A percentile compares a stretch with the other conserved stretches of the same genome.
Evolutionary conservation across 2,329 filamentous ascomycete genomes (phyloP).

Genomic region (Dactylonectria macrodidyma): DNA sequence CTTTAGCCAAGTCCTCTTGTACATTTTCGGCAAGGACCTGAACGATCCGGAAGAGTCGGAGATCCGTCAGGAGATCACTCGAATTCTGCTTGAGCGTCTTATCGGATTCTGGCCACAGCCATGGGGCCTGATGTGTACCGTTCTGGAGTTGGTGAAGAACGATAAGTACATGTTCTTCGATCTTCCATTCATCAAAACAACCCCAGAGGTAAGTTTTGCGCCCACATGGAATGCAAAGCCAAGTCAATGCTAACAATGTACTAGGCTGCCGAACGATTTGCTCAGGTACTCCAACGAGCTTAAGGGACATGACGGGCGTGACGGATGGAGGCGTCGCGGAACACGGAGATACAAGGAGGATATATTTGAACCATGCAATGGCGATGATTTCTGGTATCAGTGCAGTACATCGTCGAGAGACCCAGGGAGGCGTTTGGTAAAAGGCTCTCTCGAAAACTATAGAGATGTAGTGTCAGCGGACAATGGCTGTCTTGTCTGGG

Average conservation of each 20-base stretch:
- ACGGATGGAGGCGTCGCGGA: conserved; percentile 13
- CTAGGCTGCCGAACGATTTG: conserved; percentile 56
- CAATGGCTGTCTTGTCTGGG: conserved; percentile 45
- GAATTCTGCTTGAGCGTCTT: conserved; percentile 89
- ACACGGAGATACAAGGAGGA: conserved; percentile 19
- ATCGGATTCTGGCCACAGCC: conserved; percentile 93
- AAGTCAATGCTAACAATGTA: conserved; percentile 25
- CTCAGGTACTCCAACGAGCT: conserved; percentile 52
- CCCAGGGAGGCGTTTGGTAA: conserved; percentile 43
- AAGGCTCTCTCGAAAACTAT: conserved; percentile 46
- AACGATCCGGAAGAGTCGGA: conserved; percentile 82
- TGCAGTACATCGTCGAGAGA: conserved; percentile 41
- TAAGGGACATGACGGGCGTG: conserved; percentile 38
- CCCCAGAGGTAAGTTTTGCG: conserved; percentile 79
- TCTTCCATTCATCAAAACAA: conserved; percentile 89
- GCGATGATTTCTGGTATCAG: conserved; percentile 44
- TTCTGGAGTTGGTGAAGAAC: conserved; percentile 93
- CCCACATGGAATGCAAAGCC: too few species aligned
- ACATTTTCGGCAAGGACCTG: conserved; percentile 85
- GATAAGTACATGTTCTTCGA: conserved; percentile 93
- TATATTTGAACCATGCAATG: conserved; percentile 33
- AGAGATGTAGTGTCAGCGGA: conserved; percentile 43
- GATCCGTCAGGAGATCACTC: conserved; percentile 91
- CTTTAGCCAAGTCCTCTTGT: conserved; percentile 88
- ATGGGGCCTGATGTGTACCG: conserved; percentile 92